Percentiles rank a stretch among this genome's conserved stretches.
Conservation (phyloP, 306 rosid genomes). For the Albizia julibrissin region DNA sequence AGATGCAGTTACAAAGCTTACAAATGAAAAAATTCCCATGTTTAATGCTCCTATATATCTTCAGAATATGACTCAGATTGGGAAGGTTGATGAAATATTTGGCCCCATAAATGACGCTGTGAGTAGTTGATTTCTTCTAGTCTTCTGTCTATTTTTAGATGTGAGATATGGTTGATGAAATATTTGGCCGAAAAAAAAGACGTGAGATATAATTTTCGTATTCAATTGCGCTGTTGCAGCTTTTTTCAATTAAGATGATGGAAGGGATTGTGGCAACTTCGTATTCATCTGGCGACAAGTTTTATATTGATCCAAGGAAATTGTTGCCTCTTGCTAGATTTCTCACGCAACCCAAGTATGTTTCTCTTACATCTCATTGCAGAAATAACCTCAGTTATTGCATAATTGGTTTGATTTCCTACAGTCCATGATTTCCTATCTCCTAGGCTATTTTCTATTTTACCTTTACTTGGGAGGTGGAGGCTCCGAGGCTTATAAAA, state of each 20-base stretch:
- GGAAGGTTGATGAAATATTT: neutral
- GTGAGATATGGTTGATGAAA: neutral
- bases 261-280: neutral
- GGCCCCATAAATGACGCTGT: neutral
- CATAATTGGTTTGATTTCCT: neutral
- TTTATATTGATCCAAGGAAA: slow-evolving; percentile 1
- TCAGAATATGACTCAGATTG: neutral
- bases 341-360: slow-evolving; percentile 9
- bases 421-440: neutral
- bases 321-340: slow-evolving; percentile 15
- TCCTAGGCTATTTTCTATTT: neutral
- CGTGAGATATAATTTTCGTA: neutral
- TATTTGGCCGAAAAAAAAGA: no score
- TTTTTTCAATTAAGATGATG: neutral
- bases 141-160: neutral
- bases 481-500: neutral
- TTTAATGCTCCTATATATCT: neutral
- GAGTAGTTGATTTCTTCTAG: neutral
- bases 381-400: neutral
- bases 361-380: neutral
- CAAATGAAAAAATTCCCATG: neutral
- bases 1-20: neutral
- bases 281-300: neutral
- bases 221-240: neutral
- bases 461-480: neutral